A percentile compares a stretch with the other conserved stretches of the same genome.
These are phyloP conservation scores for Piromyces sp. DNA, from an alignment of 192 early-diverging fungal genomes.

Conservation along the genomic window DNA sequence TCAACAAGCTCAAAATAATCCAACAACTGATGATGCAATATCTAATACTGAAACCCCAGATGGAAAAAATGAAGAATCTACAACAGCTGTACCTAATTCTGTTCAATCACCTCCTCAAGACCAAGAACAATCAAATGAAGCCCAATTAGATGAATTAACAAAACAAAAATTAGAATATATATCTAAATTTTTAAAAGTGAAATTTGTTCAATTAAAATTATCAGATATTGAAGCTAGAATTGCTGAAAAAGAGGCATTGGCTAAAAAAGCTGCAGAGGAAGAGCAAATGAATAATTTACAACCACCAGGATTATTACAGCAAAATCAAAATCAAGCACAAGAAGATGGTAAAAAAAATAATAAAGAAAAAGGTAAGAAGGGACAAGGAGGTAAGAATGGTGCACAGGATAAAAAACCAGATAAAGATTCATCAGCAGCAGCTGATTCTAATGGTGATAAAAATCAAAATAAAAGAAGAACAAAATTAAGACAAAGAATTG, in stretches of 20 bases:
- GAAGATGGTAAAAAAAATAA: background rate
- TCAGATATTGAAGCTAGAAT: background rate
- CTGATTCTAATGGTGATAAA: background rate
- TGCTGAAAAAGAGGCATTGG: background rate
- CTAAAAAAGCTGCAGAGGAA: background rate
- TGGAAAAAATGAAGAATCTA: background rate
- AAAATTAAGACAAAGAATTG: background rate
- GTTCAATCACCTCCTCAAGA: background rate
- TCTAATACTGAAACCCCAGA: background rate
- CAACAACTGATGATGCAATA: background rate
- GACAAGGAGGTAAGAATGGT: background rate
- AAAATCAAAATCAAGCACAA: background rate
- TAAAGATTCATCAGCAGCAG: background rate
- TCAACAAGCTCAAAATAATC: background rate
- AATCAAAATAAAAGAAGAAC: background rate
- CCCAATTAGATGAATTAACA: background rate
- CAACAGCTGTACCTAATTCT: background rate
- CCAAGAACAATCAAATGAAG: background rate
- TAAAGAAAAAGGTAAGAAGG: background rate
- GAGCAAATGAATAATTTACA: background rate
- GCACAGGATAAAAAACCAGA: background rate
- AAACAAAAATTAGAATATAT: background rate
- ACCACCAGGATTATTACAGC: background rate
- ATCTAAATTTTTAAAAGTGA: background rate
- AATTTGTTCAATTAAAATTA: background rate